Base-by-base conservation (phyloP, 441 rosid species). In the Pelargonium cotyledonis region DNA sequence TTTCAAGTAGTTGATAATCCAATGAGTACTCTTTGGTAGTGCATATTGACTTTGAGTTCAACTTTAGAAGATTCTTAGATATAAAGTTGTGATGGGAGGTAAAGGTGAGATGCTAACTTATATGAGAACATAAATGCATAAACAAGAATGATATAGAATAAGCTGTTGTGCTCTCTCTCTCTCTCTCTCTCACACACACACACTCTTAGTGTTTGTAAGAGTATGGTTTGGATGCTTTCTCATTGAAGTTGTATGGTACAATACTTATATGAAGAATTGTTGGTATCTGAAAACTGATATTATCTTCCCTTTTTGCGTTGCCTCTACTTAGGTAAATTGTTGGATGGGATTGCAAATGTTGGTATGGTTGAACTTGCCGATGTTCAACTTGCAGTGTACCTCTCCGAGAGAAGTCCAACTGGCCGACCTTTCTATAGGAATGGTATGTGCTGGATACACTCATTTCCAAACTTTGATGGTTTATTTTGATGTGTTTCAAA, bases 331-430 rank as follows among this genome's bases (percentile, higher is more conserved):
- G 99, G 77, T 80, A 79, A 78, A 51, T 79, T 88, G 66, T 74
- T 92, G 92, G 90, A 95, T 68, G 95, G 92, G 72, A 79, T 92
- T 79, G 95, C 95, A 69, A 86, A 82, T 80, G 80, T 80, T 78
- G 96, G 93, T 29, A 78, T 85, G 80, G 81, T 92, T 74, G 98
- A 92, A 80, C 87, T 95, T 76, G 88, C 90, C 14, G 91, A 92
- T 49, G 72, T 80, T 73, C 84, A 79, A 69, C 82, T 95, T 77
- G 92, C 90, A 55, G 76, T 82, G 43, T 80, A 86, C 81, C 86
- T 95, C 77, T 89, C 98, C 67, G 98, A 92, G 87, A 92, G 76
- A 82, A 95, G 85, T 75, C 88, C 96, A 67, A 85, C 86, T 0
- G 94, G 96, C 61, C 86, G 84, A 63, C 76, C 83, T 60, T 83